Evolutionary conservation across 495 filamentous ascomycete species (phyloP), one percentile per base, ranked within the genome.

Genomic region (Penicillium riverlandense): DNA sequence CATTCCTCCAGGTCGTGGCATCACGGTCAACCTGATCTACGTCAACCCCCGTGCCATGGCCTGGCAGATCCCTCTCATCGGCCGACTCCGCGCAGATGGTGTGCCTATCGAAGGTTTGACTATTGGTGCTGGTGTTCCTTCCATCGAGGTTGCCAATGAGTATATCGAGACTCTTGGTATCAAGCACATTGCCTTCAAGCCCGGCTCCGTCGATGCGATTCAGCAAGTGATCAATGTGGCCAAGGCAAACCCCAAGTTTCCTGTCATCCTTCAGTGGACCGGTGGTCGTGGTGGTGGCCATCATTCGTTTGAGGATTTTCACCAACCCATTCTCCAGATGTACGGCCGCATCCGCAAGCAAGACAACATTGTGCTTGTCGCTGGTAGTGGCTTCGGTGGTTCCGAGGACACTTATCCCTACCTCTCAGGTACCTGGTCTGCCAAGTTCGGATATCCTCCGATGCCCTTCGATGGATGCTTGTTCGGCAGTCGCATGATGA

Each of bases 61-160:
- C 27, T 98, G 92, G 92, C 92, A 98, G 63, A 95, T 97, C 38
- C 90, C 92, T 37, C 71, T 98, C 27, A 80, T 98, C 48, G 86
- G 80, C 38, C 80, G 85, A 46, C 74, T 98, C 34, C 80, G 91
- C 37, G 76, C 86, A 11, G 87, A 95, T 43, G 92, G 92, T 50
- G 81, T 94, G 30, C 92, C 92, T 5, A 88, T 98, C 46, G 89
- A 97, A 54, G 92, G 92, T 55, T 74, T 98, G 31, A 72, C 71
- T 30, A 67, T 76, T 29, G 72, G 72, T 41, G 72, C 72, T 1
- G 72, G 72, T 37, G 69, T 76, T 1, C 72, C 72, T n/a, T 74
- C 72, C 2, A 58, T 65, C 10, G 69, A 73, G n/a, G 58, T 73
- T 27, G 71, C 65, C 33, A 61, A 60, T 27, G 61, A 70, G 16